phyloP scores from a whole-genome alignment of 306 rosid species.

The Cercis canadensis region DNA sequence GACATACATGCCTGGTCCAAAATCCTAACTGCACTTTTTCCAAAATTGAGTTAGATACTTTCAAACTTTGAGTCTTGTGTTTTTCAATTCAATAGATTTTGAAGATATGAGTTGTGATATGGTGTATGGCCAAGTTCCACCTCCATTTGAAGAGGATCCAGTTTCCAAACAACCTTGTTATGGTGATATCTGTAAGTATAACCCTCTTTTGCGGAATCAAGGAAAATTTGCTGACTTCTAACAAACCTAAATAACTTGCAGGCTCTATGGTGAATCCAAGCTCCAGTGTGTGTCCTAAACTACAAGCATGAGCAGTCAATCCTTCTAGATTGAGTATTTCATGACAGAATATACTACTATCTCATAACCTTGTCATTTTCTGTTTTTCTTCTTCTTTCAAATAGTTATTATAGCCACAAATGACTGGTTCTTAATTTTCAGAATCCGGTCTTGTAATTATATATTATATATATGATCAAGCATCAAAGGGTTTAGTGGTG shows the following conservation, averaged over 20 bases:
- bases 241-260: slow-evolving; percentile 43
- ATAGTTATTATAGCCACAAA: not conserved
- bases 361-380: not conserved
- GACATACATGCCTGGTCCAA: slow-evolving; percentile 2
- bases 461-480: not conserved
- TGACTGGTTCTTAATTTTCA: not conserved
- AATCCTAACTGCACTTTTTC: not conserved
- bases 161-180: slow-evolving; percentile 86
- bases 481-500: not conserved
- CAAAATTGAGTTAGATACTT: not conserved
- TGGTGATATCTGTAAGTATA: slow-evolving; percentile 70
- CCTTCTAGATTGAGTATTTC: slow-evolving; percentile 4
- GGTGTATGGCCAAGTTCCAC: slow-evolving; percentile 93
- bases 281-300: slow-evolving; percentile 66
- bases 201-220: slow-evolving; percentile 3
- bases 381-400: not conserved
- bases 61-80: slow-evolving; percentile 5
- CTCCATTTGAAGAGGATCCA: slow-evolving; percentile 84
- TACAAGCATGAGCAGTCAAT: slow-evolving; percentile 59
- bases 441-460: not conserved
- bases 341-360: not conserved
- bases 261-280: slow-evolving; percentile 76
- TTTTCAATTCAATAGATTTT: slow-evolving; percentile 63
- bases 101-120: slow-evolving; percentile 98
- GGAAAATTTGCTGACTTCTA: slow-evolving; percentile 26